These are phyloP conservation scores for Hortaea werneckii DNA, from an alignment of 2,329 filamentous ascomycete genomes.

Conservation along the genomic window DNA sequence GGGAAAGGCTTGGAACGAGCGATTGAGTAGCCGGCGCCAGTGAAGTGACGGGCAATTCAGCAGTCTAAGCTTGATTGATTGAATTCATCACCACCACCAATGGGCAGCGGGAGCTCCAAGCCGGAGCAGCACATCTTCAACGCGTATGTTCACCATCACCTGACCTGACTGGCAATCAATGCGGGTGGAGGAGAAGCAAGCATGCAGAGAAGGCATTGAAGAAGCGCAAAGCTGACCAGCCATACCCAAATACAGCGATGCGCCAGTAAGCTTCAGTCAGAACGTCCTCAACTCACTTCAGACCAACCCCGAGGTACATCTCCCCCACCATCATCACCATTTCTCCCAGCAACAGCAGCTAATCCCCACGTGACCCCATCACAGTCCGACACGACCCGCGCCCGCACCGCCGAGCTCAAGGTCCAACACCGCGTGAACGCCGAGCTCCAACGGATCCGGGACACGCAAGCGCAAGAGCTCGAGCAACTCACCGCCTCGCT, in stretches of 20 bases:
- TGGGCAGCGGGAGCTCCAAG: conserved; percentile 56
- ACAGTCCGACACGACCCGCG: conserved; percentile 84
- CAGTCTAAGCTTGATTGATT: too few species aligned
- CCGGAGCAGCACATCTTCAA: conserved; percentile 54
- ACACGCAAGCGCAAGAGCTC: conserved; percentile 59
- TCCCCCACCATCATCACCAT: background rate
- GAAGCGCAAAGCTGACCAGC: conserved; percentile 7
- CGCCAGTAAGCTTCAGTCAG: conserved; percentile 64
- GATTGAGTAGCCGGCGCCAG: too few species aligned
- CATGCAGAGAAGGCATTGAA: too few species aligned
- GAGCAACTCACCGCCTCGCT: conserved; percentile 50
- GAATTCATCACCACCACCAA: conserved; percentile 20
- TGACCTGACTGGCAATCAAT: background rate
- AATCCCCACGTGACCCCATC: background rate
- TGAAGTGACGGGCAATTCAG: too few species aligned
- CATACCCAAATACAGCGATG: conserved; percentile 34
- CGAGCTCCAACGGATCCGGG: conserved; percentile 72
- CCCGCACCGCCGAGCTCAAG: conserved; percentile 72
- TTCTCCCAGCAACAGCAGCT: background rate
- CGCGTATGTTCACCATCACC: conserved; percentile 38
- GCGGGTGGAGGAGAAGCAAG: background rate
- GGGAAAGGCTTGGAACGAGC: too few species aligned
- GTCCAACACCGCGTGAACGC: conserved; percentile 77
- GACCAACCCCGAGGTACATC: conserved; percentile 68
- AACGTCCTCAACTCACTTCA: conserved; percentile 75